Evolutionary conservation across 306 rosid species (phyloP), one percentile per base, ranked within the genome.

Genomic region (Medicago lupulina): DNA sequence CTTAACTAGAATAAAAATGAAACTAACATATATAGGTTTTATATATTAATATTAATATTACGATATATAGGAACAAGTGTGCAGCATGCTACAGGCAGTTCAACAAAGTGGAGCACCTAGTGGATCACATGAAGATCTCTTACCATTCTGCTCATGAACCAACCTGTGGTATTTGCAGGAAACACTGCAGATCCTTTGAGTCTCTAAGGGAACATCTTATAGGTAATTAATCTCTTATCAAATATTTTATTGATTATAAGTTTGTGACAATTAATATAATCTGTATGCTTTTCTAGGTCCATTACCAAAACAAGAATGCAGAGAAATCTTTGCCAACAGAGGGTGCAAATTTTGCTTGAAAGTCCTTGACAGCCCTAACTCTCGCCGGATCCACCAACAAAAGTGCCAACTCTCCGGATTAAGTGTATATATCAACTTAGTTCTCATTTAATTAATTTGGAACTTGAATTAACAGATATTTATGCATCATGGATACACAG

Each of bases 141-240:
- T 90, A 84, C 76, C 99, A 96, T 86, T 96, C 99, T 0, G 86
- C 49, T 85, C 98, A 96, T 77, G 99, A 96, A 85, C 98, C 99
- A 76, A 70, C 75, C 9, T 96, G 99, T 46, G 92, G 91, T n/a
- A 76, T 96, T 78, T 96, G 99, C 76, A 79, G 74, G 80, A 96
- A 96, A 78, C 99, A 92, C 70, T 92, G 99, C 89, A 88, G 97
- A 79, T 96, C 92, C 53, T 87, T 92, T 75, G 99, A 96, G 77
- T 96, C 99, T 65, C 89, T 96, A 7, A 84, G 98, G 80, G 99
- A 92, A 85, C 99, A 96, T 81, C 91, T 96, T 58, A 88, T 87
- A 44, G 99, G 99, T 92, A 28, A 16, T 16, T 7, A n/a, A 28
- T 40, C n/a, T 25, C 28, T 14, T 47, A 44, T 8, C 31, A 5